A percentile compares a stretch with the other conserved stretches of the same genome.
Conservation (phyloP, 768 basidiomycete genomes). For the Hericium rajendrae region DNA sequence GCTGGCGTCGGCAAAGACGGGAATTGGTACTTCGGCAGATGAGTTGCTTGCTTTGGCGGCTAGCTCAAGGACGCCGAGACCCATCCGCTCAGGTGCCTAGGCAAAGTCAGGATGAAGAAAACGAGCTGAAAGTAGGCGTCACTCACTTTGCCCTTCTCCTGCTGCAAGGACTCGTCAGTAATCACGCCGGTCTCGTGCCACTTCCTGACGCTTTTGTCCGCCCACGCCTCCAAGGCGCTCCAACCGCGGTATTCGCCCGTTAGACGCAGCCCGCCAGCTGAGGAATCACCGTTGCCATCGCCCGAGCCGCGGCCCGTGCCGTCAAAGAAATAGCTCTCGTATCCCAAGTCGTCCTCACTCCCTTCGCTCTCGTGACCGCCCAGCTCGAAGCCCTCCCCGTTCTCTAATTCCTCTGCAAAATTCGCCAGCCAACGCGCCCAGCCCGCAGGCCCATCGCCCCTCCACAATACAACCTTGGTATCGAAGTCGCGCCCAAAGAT, state of each 20-base stretch:
- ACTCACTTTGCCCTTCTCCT: slow-evolving; percentile 43
- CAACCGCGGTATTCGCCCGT: slow-evolving; percentile 86
- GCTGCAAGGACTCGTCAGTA: slow-evolving; percentile 26
- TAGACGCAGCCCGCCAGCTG: slow-evolving; percentile 58
- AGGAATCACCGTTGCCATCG: slow-evolving; percentile 68
- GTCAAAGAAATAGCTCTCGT: slow-evolving; percentile 80
- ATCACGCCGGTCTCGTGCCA: slow-evolving; percentile 80
- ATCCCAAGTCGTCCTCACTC: slow-evolving; percentile 79
- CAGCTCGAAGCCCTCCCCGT: slow-evolving; percentile 80
- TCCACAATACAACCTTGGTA: slow-evolving; percentile 91
- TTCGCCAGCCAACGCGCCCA: slow-evolving; percentile 92
- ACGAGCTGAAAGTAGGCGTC: neutral
- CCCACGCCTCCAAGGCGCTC: slow-evolving; percentile 90
- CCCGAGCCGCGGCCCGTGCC: slow-evolving; percentile 69
- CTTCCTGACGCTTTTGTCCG: slow-evolving; percentile 75
- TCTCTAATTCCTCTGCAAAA: slow-evolving; percentile 90
- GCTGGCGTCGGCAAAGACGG: slow-evolving; percentile 36
- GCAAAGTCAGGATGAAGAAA: neutral
- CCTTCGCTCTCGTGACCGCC: slow-evolving; percentile 52
- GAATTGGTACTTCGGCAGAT: slow-evolving; percentile 52
- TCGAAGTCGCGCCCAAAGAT: slow-evolving; percentile 99
- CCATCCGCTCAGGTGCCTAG: slow-evolving; percentile 35
- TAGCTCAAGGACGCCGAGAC: slow-evolving; percentile 33
- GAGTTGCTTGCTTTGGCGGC: slow-evolving; percentile 3
- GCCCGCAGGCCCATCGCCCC: slow-evolving; percentile 81